Evolutionary conservation across 352 stramenopile genomes (phyloP), one percentile per base, ranked within the genome.

Genomic region (Phytophthora niederhauseri): DNA sequence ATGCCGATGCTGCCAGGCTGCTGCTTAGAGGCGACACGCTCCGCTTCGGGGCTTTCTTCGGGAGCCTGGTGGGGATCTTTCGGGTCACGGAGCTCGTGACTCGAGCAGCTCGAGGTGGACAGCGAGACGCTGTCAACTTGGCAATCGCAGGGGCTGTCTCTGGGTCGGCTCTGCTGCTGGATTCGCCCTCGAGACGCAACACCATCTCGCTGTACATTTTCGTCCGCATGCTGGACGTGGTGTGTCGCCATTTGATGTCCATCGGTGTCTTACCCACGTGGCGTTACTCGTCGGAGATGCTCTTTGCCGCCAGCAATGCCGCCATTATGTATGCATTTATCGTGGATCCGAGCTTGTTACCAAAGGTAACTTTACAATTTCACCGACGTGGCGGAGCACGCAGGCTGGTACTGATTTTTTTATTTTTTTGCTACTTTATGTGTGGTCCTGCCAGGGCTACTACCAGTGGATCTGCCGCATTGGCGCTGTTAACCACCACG

Each of bases 171-270:
- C 66, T 96, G 56, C 70, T 96, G 17, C 66, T 95, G 22, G 89
- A 96, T 46, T 85, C 87, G 28, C 75, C 77, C 8, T 75, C 75
- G 9, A 79, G 89, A 8, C 85, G 87, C 9, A 86, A 53, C 41
- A 91, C 85, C 22, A 90, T 95, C 55, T 84, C 89, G 61, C 75
- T 96, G 45, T 96, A 96, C 70, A 88, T 94, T 55, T 94, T 96
- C 62, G 82, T 95, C 41, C 85, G 87, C 46, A 93, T 94, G 85
- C 70, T 96, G 31, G 87, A 96, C 66, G 78, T 96, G 5, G 77
- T 94, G 12, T 84, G 85, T 19, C 85, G 89, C 45, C 85, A 93
- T 52, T 73, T 94, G 34, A 83, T 78, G 53, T 80, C 80, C 2
- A 76, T 80, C 26, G 79, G 77, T 6, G 62, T 77, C 34, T 61